These are phyloP conservation scores for Aspergillus wentii DNA, from an alignment of 495 filamentous ascomycete species.

Conservation along the genomic window DNA sequence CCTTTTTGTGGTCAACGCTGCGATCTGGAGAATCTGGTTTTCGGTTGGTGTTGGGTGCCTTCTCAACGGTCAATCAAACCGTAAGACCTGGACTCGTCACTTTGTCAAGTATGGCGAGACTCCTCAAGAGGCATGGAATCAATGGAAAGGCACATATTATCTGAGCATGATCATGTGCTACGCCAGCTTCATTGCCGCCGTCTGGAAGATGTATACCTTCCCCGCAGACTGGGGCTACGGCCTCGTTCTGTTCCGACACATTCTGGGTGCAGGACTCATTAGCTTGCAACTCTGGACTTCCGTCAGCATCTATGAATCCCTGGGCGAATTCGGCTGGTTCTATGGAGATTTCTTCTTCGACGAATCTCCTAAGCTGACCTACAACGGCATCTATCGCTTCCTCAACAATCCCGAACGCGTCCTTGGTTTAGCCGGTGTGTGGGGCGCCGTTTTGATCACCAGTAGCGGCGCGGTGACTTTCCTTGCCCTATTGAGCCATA, in stretches of 20 bases:
- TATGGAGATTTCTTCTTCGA: slow-evolving; percentile 97
- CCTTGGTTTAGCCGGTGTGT: slow-evolving; percentile 89
- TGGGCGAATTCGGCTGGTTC: slow-evolving; percentile 99
- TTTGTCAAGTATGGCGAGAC: slow-evolving; percentile 95
- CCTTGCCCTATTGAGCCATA: slow-evolving; percentile 79
- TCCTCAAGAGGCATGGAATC: slow-evolving; percentile 86
- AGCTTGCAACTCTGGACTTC: slow-evolving; percentile 91
- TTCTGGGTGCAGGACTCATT: slow-evolving; percentile 74
- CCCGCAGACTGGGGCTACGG: slow-evolving; percentile 83
- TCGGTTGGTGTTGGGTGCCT: slow-evolving; percentile 83
- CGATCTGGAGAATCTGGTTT: slow-evolving; percentile 87
- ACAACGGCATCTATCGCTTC: slow-evolving; percentile 95
- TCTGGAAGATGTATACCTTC: slow-evolving; percentile 92
- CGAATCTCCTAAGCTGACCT: slow-evolving; percentile 78
- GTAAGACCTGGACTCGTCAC: slow-evolving; percentile 91
- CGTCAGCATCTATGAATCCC: slow-evolving; percentile 88
- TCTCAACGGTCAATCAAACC: slow-evolving; percentile 76
- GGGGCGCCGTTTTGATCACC: slow-evolving; percentile 91
- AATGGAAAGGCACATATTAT: slow-evolving; percentile 97
- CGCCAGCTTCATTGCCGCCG: slow-evolving; percentile 80
- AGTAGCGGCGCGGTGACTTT: slow-evolving; percentile 78
- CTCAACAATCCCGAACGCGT: slow-evolving; percentile 96
- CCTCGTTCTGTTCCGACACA: slow-evolving; percentile 77
- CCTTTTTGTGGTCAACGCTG: slow-evolving; percentile 76
- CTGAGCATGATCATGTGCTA: slow-evolving; percentile 87